phyloP scores from a whole-genome alignment of 1,284 basidiomycete genomes.

The Ustilago lituana region DNA sequence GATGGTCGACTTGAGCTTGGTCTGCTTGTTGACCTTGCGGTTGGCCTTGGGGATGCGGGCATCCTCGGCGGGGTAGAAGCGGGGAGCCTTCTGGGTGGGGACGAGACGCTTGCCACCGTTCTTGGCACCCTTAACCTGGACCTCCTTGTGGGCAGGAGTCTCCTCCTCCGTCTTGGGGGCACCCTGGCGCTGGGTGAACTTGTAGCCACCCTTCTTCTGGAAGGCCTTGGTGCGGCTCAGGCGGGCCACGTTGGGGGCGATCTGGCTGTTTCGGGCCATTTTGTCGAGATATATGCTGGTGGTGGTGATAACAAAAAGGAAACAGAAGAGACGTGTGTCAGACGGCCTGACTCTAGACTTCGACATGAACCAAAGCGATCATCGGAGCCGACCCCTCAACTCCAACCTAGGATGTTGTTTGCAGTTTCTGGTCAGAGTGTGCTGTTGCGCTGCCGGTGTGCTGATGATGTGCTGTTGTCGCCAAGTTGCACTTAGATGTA shows the following conservation, averaged over 20 bases:
- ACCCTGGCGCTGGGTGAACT: conserved; percentile 78
- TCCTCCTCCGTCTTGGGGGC: conserved; percentile 73
- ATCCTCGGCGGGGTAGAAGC: conserved; percentile 98
- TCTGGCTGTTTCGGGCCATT: conserved; percentile 88
- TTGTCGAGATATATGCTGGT: conserved; percentile 46
- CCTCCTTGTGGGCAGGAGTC: conserved; percentile 75
- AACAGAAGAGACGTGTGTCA: conserved; percentile 20
- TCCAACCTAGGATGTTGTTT: too few species aligned
- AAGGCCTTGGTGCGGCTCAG: conserved; percentile 73
- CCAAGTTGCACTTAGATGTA: too few species aligned
- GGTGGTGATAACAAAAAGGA: background rate
- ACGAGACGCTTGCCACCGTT: conserved; percentile 89
- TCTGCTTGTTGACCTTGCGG: conserved; percentile 80
- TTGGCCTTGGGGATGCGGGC: conserved; percentile 86
- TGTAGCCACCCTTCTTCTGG: conserved; percentile 78
- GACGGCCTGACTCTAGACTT: background rate
- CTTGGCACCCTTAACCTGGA: conserved; percentile 85
- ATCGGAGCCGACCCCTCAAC: background rate
- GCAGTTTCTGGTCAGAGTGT: too few species aligned
- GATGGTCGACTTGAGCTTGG: conserved; percentile 84
- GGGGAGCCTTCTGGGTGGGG: conserved; percentile 84
- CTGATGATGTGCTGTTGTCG: too few species aligned
- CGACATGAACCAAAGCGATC: background rate
- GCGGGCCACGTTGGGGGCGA: conserved; percentile 84
- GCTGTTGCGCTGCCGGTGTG: too few species aligned